These are phyloP conservation scores for Acanthamoeba sp. DNA, from an alignment of 208 protist species.

Conservation along the genomic window DNA sequence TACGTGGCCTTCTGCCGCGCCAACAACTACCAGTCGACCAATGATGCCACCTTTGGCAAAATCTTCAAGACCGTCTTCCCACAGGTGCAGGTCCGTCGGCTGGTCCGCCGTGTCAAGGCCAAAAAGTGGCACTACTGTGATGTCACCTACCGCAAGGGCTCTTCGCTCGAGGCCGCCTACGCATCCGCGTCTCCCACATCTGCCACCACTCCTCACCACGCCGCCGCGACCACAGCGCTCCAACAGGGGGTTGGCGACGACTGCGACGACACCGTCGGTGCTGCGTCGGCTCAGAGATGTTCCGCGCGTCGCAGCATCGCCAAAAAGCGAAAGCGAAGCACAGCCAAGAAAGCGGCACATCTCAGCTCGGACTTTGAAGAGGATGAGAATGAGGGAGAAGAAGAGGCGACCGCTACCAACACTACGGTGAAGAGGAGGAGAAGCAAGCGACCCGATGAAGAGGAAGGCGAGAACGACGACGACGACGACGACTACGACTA, in stretches of 20 bases:
- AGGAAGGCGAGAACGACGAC: neutral
- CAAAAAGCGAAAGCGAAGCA: too few relatives aligned
- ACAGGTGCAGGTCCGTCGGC: neutral
- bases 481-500: neutral
- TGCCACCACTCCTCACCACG: too few relatives aligned
- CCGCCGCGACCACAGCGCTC: too few relatives aligned
- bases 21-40: neutral
- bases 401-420: too few relatives aligned
- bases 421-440: neutral
- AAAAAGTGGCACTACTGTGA: constrained; percentile 67
- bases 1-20: neutral
- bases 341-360: too few relatives aligned
- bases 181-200: too few relatives aligned
- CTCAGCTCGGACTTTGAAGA: too few relatives aligned
- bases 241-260: too few relatives aligned
- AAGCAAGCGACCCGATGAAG: neutral
- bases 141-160: neutral
- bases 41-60: constrained; percentile 43
- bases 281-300: too few relatives aligned
- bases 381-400: too few relatives aligned
- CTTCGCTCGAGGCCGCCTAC: neutral
- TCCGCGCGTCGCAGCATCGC: too few relatives aligned
- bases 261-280: too few relatives aligned
- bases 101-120: neutral
- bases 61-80: constrained; percentile 14